A percentile compares a stretch with the other conserved stretches of the same genome.
Conservation (phyloP, 2,329 filamentous ascomycete species). For the Fusarium sp. region DNA sequence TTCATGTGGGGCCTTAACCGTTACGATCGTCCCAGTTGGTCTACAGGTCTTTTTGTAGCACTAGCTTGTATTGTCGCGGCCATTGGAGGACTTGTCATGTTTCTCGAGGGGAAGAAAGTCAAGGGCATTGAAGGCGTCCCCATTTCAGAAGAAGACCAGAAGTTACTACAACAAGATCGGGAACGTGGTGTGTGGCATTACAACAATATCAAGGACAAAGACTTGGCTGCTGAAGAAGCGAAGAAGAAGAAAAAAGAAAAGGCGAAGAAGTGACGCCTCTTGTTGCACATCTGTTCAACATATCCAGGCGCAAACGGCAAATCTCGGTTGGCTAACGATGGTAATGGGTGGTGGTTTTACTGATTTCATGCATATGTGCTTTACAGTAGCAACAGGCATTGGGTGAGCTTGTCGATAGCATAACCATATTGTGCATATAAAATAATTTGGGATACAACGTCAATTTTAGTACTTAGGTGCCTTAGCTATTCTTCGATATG, state of each 20-base stretch:
- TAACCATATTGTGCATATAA: background rate
- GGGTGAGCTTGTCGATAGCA: background rate
- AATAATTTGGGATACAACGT: background rate
- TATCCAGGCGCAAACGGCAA: background rate
- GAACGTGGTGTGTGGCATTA: slow-evolving; percentile 67
- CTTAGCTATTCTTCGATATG: background rate
- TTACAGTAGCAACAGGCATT: background rate
- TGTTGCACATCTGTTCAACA: background rate
- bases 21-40: slow-evolving; percentile 79
- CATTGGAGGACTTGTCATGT: slow-evolving; percentile 74
- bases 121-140: slow-evolving; percentile 78
- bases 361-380: background rate
- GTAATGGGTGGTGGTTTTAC: background rate
- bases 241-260: slow-evolving; percentile 41
- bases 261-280: slow-evolving; percentile 20
- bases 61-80: slow-evolving; percentile 76
- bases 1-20: slow-evolving; percentile 88
- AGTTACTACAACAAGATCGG: slow-evolving; percentile 60
- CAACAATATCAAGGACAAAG: slow-evolving; percentile 53
- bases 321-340: background rate
- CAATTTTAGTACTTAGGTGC: background rate
- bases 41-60: slow-evolving; percentile 80
- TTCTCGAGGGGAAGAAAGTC: slow-evolving; percentile 74
- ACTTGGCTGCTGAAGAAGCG: slow-evolving; percentile 22
- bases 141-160: slow-evolving; percentile 64